A percentile compares a stretch with the other conserved stretches of the same genome.
phyloP scores from a whole-genome alignment of 2,329 filamentous ascomycete genomes.

The Claviceps humidiphila region DNA sequence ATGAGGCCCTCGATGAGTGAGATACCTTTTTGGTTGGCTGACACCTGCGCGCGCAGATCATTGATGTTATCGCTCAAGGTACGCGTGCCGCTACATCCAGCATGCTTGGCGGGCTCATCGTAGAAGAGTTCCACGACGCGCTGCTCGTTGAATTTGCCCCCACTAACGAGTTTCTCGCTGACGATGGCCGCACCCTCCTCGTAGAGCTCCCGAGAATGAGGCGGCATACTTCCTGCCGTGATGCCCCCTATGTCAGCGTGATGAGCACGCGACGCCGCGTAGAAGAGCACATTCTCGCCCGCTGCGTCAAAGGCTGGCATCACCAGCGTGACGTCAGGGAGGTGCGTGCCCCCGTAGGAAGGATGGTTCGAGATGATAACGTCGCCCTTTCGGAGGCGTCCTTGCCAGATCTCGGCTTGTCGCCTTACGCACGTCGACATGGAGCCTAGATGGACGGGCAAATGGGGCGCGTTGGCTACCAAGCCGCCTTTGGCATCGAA shows the following conservation, averaged over 20 bases:
- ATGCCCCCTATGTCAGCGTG: constrained; percentile 81
- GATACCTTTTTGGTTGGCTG: constrained; percentile 75
- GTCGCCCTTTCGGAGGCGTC: constrained; percentile 63
- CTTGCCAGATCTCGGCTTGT: constrained; percentile 68
- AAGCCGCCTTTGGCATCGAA: constrained; percentile 65
- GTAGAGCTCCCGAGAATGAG: constrained; percentile 51
- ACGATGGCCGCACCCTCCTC: constrained; percentile 52
- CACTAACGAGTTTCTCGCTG: constrained; percentile 58
- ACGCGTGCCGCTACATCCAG: constrained; percentile 64
- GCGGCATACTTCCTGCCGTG: constrained; percentile 68
- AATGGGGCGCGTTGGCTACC: constrained; percentile 66
- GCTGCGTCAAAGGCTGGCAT: constrained; percentile 58
- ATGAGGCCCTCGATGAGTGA: constrained; percentile 66
- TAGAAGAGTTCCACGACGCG: constrained; percentile 60
- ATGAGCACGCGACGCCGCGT: constrained; percentile 66
- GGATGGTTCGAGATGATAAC: constrained; percentile 77
- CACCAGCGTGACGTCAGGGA: constrained; percentile 70
- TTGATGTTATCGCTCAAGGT: constrained; percentile 73
- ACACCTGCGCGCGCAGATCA: constrained; percentile 71
- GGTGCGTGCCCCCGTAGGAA: constrained; percentile 69
- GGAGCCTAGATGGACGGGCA: constrained; percentile 68
- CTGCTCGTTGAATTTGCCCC: constrained; percentile 66
- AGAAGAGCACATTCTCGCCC: constrained; percentile 64
- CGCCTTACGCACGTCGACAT: constrained; percentile 73
- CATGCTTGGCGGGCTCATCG: constrained; percentile 58